phyloP scores from a whole-genome alignment of 2,329 filamentous ascomycete species.

The Alternaria metachromatica region DNA sequence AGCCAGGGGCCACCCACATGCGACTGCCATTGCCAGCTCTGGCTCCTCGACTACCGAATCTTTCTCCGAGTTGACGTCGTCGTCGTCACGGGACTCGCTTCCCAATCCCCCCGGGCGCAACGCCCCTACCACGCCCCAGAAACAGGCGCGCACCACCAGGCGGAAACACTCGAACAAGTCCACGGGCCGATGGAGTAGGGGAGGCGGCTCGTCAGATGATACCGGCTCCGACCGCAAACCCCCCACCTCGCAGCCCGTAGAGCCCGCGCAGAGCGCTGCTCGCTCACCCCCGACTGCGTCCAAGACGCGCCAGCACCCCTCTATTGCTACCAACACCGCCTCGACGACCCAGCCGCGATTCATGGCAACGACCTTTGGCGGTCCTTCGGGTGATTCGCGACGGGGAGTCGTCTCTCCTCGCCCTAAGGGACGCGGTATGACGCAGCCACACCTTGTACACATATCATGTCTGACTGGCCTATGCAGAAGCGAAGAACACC shows the following conservation, averaged over 20 bases:
- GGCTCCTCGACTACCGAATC: slow-evolving; percentile 34
- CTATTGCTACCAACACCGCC: slow-evolving; percentile 22
- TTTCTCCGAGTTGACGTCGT: slow-evolving; percentile 39
- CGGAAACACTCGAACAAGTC: slow-evolving; percentile 36
- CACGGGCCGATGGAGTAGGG: slow-evolving; percentile 40
- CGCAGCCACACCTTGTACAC: slow-evolving; percentile 6
- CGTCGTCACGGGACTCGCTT: slow-evolving; percentile 39
- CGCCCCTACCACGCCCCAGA: slow-evolving; percentile 33
- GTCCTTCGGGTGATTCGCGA: slow-evolving; percentile 49
- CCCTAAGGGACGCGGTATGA: slow-evolving; percentile 53
- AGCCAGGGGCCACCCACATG: slow-evolving; percentile 32
- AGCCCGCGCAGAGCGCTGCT: slow-evolving; percentile 18
- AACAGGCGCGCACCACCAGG: slow-evolving; percentile 34
- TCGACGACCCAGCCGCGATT: slow-evolving; percentile 32
- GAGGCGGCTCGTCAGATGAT: slow-evolving; percentile 35
- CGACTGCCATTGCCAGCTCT: slow-evolving; percentile 33
- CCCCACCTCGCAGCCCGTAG: slow-evolving; percentile 28
- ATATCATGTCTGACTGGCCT: slow-evolving; percentile 27
- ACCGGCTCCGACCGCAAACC: slow-evolving; percentile 33
- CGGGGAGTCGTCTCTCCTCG: slow-evolving; percentile 52
- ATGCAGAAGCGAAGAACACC: slow-evolving; percentile 77
- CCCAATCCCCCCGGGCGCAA: slow-evolving; percentile 31
- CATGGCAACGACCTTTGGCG: slow-evolving; percentile 48
- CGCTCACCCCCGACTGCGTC: slow-evolving; percentile 26
- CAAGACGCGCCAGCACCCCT: slow-evolving; percentile 23